phyloP scores from a whole-genome alignment of 2,329 filamentous ascomycete genomes.

The Trichoderma sp. region DNA sequence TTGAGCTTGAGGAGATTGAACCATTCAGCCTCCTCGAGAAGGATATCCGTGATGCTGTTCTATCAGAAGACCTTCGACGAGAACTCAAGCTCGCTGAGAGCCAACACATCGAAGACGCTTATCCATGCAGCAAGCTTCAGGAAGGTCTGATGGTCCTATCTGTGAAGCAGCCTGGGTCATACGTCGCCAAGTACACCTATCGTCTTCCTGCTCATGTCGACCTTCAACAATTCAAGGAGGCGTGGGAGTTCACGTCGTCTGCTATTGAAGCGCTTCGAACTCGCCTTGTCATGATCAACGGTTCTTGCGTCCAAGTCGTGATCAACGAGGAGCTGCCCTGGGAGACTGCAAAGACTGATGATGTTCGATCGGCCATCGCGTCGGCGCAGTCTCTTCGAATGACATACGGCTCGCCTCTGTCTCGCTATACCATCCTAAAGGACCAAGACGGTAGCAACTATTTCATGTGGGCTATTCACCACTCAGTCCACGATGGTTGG shows the following conservation, averaged over 20 bases:
- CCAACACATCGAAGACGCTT: conserved; percentile 32
- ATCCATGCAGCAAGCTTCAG: conserved; percentile 44
- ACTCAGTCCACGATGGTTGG: conserved; percentile 39
- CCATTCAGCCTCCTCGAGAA: conserved; percentile 34
- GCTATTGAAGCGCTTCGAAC: conserved; percentile 19
- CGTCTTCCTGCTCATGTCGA: conserved; percentile 35
- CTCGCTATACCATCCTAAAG: not conserved
- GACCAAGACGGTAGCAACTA: not conserved
- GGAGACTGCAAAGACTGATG: not conserved
- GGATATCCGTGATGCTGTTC: not conserved
- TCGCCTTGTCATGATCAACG: conserved; percentile 27
- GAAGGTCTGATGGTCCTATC: conserved; percentile 44
- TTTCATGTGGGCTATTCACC: conserved; percentile 36
- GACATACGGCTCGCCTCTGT: conserved; percentile 24
- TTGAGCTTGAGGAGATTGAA: not conserved
- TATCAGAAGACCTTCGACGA: not conserved
- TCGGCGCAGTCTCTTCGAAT: conserved; percentile 2
- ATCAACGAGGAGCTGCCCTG: conserved; percentile 26
- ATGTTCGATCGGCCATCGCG: not conserved
- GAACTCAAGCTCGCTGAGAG: not conserved
- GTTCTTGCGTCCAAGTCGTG: conserved; percentile 27
- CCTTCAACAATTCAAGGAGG: conserved; percentile 34
- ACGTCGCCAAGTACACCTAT: conserved; percentile 36
- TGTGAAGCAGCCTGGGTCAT: conserved; percentile 34
- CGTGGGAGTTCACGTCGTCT: conserved; percentile 33